A percentile compares a stretch with the other conserved stretches of the same genome.
Conservation (phyloP, 2,329 filamentous ascomycete genomes). For the Pezicula neosporulosa region DNA sequence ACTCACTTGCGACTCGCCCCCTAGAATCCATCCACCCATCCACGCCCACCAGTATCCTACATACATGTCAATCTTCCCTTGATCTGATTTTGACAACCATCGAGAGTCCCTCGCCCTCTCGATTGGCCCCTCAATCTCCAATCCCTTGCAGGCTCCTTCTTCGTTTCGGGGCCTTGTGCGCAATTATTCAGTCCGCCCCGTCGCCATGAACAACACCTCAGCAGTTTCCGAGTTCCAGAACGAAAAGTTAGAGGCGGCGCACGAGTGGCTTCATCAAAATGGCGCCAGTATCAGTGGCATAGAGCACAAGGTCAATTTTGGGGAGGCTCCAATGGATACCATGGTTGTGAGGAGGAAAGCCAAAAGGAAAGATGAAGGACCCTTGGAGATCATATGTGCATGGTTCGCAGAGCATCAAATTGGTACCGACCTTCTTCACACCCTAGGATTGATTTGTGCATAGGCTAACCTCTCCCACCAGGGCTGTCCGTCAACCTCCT, state of each 20-base stretch:
- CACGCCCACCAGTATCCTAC: too few relatives aligned
- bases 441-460: not conserved
- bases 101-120: too few relatives aligned
- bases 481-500: conserved; percentile 85
- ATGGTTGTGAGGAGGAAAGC: conserved; percentile 38
- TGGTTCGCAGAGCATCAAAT: conserved; percentile 80
- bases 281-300: conserved; percentile 9
- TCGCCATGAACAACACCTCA: conserved; percentile 15
- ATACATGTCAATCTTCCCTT: too few relatives aligned
- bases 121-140: not conserved
- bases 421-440: conserved; percentile 44
- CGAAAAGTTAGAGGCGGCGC: conserved; percentile 12
- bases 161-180: not conserved
- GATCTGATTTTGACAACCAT: too few relatives aligned
- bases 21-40: too few relatives aligned
- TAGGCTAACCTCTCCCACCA: conserved; percentile 30
- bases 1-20: too few relatives aligned
- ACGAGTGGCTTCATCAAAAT: conserved; percentile 15
- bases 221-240: conserved; percentile 5
- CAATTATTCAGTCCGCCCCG: not conserved
- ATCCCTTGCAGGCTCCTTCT: not conserved
- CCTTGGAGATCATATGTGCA: conserved; percentile 56
- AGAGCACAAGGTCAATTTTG: conserved; percentile 14
- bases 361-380: conserved; percentile 60
- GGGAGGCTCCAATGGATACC: conserved; percentile 9